A percentile compares a stretch with the other conserved stretches of the same genome.
Conservation (phyloP, 2,329 filamentous ascomycete genomes). For the Colletotrichum nymphaeae region DNA sequence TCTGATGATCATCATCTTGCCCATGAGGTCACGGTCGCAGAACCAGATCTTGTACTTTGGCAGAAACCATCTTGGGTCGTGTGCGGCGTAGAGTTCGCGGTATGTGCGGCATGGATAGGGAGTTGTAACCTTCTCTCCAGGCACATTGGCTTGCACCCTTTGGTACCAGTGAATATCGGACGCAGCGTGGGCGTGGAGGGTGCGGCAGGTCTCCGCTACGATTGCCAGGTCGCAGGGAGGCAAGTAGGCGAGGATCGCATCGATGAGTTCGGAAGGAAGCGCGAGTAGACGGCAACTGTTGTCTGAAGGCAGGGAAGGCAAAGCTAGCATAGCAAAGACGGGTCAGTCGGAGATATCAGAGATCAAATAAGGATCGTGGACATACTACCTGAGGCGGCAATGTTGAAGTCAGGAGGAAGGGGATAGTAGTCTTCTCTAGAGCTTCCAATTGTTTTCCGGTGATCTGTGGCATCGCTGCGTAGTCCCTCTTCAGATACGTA, state of each 20-base stretch:
- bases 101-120: slow-evolving; percentile 73
- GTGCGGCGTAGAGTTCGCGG: slow-evolving; percentile 77
- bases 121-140: slow-evolving; percentile 61
- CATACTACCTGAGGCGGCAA: slow-evolving; percentile 1
- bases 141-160: slow-evolving; percentile 76
- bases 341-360: not conserved
- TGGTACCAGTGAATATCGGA: slow-evolving; percentile 79
- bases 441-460: slow-evolving; percentile 30
- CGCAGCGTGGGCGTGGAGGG: slow-evolving; percentile 67
- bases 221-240: slow-evolving; percentile 71
- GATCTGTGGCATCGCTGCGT: slow-evolving; percentile 37
- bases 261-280: slow-evolving; percentile 81
- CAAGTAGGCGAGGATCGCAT: slow-evolving; percentile 76
- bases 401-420: not conserved
- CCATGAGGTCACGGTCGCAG: slow-evolving; percentile 77
- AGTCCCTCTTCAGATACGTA: slow-evolving; percentile 41
- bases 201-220: slow-evolving; percentile 70
- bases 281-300: slow-evolving; percentile 52
- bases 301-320: not conserved
- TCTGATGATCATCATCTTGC: slow-evolving; percentile 79
- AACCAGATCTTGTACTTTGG: slow-evolving; percentile 88
- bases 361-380: not conserved
- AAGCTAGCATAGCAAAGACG: not conserved
- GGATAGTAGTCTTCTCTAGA: slow-evolving; percentile 34
- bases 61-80: slow-evolving; percentile 88